These are phyloP conservation scores for Talaromyces sp. DNA, from an alignment of 2,329 filamentous ascomycete species.

Conservation along the genomic window DNA sequence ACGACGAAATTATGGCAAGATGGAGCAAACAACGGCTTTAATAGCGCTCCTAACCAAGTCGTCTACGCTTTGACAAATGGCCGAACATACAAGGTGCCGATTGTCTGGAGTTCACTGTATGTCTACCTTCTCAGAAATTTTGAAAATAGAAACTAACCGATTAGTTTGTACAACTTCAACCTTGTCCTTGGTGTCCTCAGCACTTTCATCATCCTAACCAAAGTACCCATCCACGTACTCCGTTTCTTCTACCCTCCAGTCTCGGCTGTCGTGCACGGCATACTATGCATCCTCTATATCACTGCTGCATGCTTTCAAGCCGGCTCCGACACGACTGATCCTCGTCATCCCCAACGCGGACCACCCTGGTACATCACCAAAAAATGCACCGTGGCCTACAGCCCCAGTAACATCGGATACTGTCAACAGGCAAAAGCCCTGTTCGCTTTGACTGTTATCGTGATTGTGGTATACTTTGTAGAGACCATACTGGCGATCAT, in stretches of 20 bases:
- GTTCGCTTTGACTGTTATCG: constrained; percentile 55
- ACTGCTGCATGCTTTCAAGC: constrained; percentile 55
- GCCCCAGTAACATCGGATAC: constrained; percentile 48
- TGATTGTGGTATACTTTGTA: constrained; percentile 52
- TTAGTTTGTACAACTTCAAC: constrained; percentile 59
- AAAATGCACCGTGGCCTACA: constrained; percentile 52
- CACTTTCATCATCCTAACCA: constrained; percentile 59
- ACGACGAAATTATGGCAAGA: constrained; percentile 61
- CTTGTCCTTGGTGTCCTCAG: constrained; percentile 59
- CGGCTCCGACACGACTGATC: constrained; percentile 57
- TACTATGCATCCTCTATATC: constrained; percentile 53
- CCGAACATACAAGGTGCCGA: constrained; percentile 49
- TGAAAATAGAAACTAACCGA: neutral
- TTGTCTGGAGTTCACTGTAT: constrained; percentile 61
- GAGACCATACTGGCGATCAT: constrained; percentile 49
- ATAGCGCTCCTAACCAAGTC: constrained; percentile 55
- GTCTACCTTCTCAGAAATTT: constrained; percentile 18
- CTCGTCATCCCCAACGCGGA: constrained; percentile 51
- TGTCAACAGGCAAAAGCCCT: constrained; percentile 59
- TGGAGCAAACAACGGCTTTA: constrained; percentile 60
- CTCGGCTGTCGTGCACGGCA: constrained; percentile 51
- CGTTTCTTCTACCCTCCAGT: constrained; percentile 56
- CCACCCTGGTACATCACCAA: constrained; percentile 64
- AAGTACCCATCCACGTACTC: constrained; percentile 55
- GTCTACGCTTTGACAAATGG: constrained; percentile 61